Conservation (phyloP, 225 moss, liverwort and hornwort genomes). For the Anthoceros angustus region DNA sequence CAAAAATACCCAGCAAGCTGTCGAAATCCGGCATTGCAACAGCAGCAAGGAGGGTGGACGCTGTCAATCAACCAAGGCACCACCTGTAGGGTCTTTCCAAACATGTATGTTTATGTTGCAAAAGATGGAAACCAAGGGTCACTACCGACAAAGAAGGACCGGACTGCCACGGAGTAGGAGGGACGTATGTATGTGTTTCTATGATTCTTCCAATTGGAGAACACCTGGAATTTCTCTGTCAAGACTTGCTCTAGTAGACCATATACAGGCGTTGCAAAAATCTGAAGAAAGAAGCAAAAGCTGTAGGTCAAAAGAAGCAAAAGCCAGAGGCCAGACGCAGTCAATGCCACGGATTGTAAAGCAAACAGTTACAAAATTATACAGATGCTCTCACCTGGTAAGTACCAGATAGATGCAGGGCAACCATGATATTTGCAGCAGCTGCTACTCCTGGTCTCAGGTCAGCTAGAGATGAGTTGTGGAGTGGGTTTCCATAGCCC, state of each 20-base stretch:
- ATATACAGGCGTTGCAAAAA: background rate
- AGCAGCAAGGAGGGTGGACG: slow-evolving; percentile 7
- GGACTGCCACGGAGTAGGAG: no score
- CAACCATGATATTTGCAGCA: slow-evolving; percentile 20
- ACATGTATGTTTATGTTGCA: background rate
- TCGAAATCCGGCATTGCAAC: slow-evolving; percentile 15
- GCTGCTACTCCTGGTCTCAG: slow-evolving; percentile 3
- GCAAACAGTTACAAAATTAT: background rate
- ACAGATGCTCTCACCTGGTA: slow-evolving; percentile 13
- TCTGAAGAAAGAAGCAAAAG: background rate
- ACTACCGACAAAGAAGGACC: no score
- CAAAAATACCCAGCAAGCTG: slow-evolving; percentile 21
- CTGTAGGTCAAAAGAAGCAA: background rate
- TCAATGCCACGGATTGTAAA: background rate
- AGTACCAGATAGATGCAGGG: slow-evolving; percentile 22
- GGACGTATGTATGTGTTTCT: no score
- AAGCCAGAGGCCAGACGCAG: background rate
- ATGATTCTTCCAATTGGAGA: background rate
- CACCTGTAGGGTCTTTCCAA: background rate
- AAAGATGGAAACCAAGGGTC: no score
- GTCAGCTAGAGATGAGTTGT: background rate
- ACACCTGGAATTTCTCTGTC: background rate
- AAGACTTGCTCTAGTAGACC: background rate
- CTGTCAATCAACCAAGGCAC: background rate
- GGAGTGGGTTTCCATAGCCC: no score